These are phyloP conservation scores for Moringa oleifera DNA, from an alignment of 345 rosid species.

Conservation along the genomic window DNA sequence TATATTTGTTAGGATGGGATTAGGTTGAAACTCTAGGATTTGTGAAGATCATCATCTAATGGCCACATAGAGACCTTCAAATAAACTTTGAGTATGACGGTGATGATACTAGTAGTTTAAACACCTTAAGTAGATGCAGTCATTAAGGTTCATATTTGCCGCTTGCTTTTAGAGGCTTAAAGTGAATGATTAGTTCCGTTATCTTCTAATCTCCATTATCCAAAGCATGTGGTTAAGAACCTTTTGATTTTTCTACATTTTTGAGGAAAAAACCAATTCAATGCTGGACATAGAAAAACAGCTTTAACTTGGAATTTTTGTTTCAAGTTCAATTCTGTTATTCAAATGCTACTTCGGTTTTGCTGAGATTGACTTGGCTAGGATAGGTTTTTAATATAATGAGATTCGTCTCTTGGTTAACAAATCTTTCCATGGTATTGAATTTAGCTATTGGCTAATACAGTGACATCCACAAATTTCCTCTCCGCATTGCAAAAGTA, in stretches of 20 bases:
- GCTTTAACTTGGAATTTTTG: no score
- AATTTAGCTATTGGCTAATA: no score
- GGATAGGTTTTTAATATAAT: no score
- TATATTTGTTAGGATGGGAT: background rate
- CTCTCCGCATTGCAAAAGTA: no score
- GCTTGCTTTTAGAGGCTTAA: background rate
- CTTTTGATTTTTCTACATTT: background rate
- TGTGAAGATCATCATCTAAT: conserved; percentile 1
- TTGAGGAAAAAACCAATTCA: no score
- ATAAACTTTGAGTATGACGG: background rate
- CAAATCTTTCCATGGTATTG: no score
- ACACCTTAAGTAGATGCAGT: background rate
- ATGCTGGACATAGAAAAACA: no score
- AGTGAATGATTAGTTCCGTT: background rate
- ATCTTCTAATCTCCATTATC: background rate
- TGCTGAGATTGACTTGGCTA: no score
- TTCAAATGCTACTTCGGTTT: no score
- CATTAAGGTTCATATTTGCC: background rate
- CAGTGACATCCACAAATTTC: no score
- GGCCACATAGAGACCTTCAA: background rate
- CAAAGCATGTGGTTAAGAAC: background rate
- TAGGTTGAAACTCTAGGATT: background rate
- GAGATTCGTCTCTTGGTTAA: no score
- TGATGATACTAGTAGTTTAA: background rate
- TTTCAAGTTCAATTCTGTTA: no score